Conservation (phyloP, 1,139 yeast genomes). For the Yamadazyma atlantica region DNA sequence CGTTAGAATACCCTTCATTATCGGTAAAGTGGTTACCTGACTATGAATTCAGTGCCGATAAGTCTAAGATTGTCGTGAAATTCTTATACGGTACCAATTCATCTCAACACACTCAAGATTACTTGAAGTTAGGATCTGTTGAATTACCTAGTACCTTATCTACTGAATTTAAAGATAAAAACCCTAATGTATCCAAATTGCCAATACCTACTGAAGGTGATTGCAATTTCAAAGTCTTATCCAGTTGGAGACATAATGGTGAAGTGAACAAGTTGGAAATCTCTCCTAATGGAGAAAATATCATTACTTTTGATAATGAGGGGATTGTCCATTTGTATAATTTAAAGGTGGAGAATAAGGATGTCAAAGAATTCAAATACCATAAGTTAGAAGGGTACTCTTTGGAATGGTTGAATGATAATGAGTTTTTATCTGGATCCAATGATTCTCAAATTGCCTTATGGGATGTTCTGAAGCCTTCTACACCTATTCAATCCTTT, state of each 20-base stretch:
- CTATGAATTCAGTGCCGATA: conserved; percentile 31
- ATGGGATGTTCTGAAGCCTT: conserved; percentile 57
- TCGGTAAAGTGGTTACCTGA: conserved; percentile 51
- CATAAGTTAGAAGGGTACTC: conserved; percentile 72
- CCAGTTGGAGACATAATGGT: conserved; percentile 54
- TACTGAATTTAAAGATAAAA: conserved; percentile 25
- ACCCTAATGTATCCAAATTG: conserved; percentile 20
- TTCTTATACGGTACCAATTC: conserved; percentile 53
- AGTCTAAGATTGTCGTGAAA: conserved; percentile 35
- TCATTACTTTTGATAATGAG: conserved; percentile 51
- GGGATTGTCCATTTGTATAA: conserved; percentile 50
- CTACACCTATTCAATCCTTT: conserved; percentile 45
- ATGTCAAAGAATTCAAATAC: conserved; percentile 45
- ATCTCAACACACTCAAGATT: conserved; percentile 38
- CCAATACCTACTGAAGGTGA: conserved; percentile 22
- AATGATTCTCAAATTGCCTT: conserved; percentile 66
- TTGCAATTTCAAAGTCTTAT: conserved; percentile 29
- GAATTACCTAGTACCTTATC: conserved; percentile 53
- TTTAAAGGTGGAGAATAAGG: conserved; percentile 20
- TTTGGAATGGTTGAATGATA: conserved; percentile 58
- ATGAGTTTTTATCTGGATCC: conserved; percentile 61
- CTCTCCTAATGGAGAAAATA: conserved; percentile 33
- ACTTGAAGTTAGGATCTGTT: conserved; percentile 46
- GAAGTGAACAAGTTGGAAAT: conserved; percentile 51
- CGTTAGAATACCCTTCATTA: conserved; percentile 62